Evolutionary conservation across 768 basidiomycete genomes (phyloP).

Genomic region (Amanita fuliginea): DNA sequence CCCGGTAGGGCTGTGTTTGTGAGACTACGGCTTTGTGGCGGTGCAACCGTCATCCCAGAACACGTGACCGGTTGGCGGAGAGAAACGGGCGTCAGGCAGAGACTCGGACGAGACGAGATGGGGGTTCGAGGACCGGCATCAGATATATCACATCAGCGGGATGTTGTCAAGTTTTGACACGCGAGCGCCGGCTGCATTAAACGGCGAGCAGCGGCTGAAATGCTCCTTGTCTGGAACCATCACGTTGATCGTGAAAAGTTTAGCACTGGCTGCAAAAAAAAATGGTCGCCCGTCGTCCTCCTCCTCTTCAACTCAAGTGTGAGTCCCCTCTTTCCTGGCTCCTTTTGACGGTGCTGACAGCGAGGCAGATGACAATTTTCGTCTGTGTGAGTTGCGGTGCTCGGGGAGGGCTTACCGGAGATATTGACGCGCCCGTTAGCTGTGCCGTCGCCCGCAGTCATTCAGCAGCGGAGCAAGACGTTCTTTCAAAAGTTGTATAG

Average conservation of each 20-base stretch:
- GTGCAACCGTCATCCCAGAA: not conserved
- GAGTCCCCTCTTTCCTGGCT: slow-evolving; percentile 8
- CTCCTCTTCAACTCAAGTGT: slow-evolving; percentile 32
- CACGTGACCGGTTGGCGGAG: not conserved
- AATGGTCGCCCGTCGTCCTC: slow-evolving; percentile 18
- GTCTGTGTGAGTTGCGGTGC: not conserved
- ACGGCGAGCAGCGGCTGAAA: slow-evolving; percentile 6
- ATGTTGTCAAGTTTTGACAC: slow-evolving; percentile 2
- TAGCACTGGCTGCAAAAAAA: not conserved
- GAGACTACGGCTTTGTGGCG: not conserved
- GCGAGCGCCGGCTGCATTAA: slow-evolving; percentile 1
- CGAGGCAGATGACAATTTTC: slow-evolving; percentile 24
- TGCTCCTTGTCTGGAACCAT: slow-evolving; percentile 30
- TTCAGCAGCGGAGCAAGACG: slow-evolving; percentile 15
- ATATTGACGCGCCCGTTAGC: not conserved
- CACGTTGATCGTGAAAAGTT: slow-evolving; percentile 9
- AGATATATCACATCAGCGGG: not conserved
- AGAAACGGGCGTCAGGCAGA: too few species aligned
- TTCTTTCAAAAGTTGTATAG: slow-evolving; percentile 27
- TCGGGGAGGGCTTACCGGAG: not conserved
- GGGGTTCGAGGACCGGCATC: not conserved
- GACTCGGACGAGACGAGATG: too few species aligned
- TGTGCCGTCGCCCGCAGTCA: slow-evolving; percentile 6
- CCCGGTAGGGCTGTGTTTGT: not conserved
- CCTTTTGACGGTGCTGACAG: slow-evolving; percentile 1